Evolutionary conservation across 495 filamentous ascomycete genomes (phyloP).

Genomic region (Penicillium parvum): DNA sequence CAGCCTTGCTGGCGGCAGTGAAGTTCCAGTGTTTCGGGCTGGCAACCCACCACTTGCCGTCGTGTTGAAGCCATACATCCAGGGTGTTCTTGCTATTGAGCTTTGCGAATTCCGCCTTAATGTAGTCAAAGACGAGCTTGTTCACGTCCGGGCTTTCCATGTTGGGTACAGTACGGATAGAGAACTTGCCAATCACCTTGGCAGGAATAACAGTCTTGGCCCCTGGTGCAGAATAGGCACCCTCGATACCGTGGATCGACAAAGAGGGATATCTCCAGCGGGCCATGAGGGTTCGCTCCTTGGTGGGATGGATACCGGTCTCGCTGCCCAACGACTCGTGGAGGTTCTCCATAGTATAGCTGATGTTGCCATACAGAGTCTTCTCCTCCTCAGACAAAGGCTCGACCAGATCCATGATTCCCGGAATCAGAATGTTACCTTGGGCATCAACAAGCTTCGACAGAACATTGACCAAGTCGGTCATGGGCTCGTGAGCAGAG

Average conservation of each 20-base stretch:
- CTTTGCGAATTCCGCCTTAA: conserved; percentile 74
- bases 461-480: conserved; percentile 79
- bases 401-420: conserved; percentile 85
- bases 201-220: conserved; percentile 99
- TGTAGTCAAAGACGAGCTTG: conserved; percentile 71
- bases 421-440: conserved; percentile 86
- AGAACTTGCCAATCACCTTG: conserved; percentile 97
- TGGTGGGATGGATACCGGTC: conserved; percentile 78
- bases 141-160: conserved; percentile 93
- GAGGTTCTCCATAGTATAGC: conserved; percentile 92
- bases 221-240: conserved; percentile 87
- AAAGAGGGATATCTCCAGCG: conserved; percentile 92
- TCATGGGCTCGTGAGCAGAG: conserved; percentile 96
- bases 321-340: conserved; percentile 84
- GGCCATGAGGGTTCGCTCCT: conserved; percentile 88
- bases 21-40: conserved; percentile 99
- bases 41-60: conserved; percentile 97
- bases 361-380: conserved; percentile 74
- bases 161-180: conserved; percentile 92
- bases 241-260: conserved; percentile 94
- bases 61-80: conserved; percentile 75
- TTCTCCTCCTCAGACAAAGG: conserved; percentile 84
- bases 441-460: conserved; percentile 78
- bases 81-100: conserved; percentile 86
- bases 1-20: conserved; percentile 83